A percentile compares a stretch with the other conserved stretches of the same genome.
Conservation (phyloP, 371 early-diverging fungal genomes). For the Mucor racemosus region DNA sequence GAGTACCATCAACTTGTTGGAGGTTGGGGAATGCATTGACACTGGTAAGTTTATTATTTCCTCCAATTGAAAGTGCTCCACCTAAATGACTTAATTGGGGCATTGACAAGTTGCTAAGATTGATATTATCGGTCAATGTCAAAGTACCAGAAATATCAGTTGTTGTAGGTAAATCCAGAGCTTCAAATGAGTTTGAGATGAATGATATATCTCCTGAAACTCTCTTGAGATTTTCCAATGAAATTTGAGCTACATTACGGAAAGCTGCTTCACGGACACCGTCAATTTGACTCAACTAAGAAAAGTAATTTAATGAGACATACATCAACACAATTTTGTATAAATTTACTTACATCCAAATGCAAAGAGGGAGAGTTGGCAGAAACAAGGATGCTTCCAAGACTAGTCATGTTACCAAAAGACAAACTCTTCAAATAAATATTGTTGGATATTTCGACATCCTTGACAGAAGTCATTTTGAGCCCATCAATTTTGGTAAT, state of each 20-base stretch:
- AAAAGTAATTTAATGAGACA: neutral
- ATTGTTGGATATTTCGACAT: constrained; percentile 55
- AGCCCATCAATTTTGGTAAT: constrained; percentile 49
- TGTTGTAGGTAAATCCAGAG: constrained; percentile 41
- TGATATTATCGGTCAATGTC: constrained; percentile 51
- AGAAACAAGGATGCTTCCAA: constrained; percentile 42
- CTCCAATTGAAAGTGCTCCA: constrained; percentile 57
- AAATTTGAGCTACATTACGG: constrained; percentile 42
- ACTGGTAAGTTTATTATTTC: constrained; percentile 43
- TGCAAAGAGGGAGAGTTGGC: constrained; percentile 48
- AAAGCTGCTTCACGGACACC: constrained; percentile 29
- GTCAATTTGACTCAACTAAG: constrained; percentile 37
- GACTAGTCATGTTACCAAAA: constrained; percentile 32
- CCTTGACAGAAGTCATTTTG: constrained; percentile 30
- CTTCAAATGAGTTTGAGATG: constrained; percentile 47
- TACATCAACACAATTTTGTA: neutral
- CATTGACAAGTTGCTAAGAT: constrained; percentile 49
- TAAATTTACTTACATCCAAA: constrained; percentile 35
- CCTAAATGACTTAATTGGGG: constrained; percentile 50
- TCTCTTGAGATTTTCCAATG: constrained; percentile 33
- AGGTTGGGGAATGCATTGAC: constrained; percentile 53
- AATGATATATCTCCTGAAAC: constrained; percentile 54
- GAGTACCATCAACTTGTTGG: constrained; percentile 54
- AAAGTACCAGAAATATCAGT: constrained; percentile 52
- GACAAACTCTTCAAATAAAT: constrained; percentile 48